Conservation (phyloP, 208 protist genomes). For the Acanthamoeba sp. region DNA sequence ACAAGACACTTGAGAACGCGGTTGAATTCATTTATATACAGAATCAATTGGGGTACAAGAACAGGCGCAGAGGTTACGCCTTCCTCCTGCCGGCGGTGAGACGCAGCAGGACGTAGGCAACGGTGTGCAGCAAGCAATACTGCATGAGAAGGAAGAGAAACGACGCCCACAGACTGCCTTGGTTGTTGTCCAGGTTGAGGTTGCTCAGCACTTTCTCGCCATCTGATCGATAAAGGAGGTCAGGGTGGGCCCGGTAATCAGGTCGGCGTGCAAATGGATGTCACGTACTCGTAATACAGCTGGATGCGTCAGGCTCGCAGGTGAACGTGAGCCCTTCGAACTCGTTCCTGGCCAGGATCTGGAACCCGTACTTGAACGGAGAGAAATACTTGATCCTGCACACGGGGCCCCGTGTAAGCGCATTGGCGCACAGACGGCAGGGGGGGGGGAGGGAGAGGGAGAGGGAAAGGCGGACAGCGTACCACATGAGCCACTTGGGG, state of each 20-base stretch:
- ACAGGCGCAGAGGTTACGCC: too few relatives aligned
- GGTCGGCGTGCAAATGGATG: too few relatives aligned
- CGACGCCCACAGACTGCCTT: neutral
- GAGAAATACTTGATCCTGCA: slow-evolving; percentile 59
- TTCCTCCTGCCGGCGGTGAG: slow-evolving; percentile 9
- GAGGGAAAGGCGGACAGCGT: too few relatives aligned
- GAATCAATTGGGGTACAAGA: too few relatives aligned
- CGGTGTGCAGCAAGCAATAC: slow-evolving; percentile 6
- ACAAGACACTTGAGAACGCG: too few relatives aligned
- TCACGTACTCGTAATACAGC: neutral
- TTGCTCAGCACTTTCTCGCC: neutral
- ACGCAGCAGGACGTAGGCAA: slow-evolving; percentile 31
- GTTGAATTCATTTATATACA: too few relatives aligned
- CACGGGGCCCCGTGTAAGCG: neutral
- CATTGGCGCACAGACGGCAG: too few relatives aligned
- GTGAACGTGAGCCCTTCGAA: slow-evolving; percentile 53
- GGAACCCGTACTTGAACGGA: slow-evolving; percentile 44
- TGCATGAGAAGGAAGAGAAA: slow-evolving; percentile 62
- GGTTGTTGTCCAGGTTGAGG: slow-evolving; percentile 24
- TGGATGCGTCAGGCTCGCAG: neutral
- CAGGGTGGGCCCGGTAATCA: too few relatives aligned
- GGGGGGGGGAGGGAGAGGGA: too few relatives aligned
- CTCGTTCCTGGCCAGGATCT: slow-evolving; percentile 50
- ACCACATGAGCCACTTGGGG: slow-evolving; percentile 26
- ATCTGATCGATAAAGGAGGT: neutral